Percentiles rank a stretch among this genome's conserved stretches.
These are phyloP conservation scores for Diaporthe vexans DNA, from an alignment of 2,329 filamentous ascomycete genomes.

Conservation along the genomic window DNA sequence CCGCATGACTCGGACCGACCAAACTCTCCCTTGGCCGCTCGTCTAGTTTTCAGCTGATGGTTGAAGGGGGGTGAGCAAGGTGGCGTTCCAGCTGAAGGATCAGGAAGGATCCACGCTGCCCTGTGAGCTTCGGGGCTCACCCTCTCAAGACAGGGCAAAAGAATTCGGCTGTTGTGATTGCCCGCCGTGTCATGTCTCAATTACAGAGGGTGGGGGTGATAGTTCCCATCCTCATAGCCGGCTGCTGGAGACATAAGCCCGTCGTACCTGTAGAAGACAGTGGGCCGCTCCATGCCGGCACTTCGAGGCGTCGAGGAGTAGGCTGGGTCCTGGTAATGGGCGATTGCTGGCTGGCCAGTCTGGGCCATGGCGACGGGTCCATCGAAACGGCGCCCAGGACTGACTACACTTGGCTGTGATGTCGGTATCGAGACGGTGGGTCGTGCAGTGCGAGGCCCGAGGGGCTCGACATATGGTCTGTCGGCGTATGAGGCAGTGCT, in stretches of 20 bases:
- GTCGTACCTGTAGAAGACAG: conserved; percentile 31
- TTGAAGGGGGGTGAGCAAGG: conserved; percentile 16
- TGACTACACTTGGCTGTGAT: background rate
- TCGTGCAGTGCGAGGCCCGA: conserved; percentile 8
- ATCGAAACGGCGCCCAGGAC: conserved; percentile 23
- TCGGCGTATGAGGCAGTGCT: conserved; percentile 22
- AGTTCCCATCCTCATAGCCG: conserved; percentile 36
- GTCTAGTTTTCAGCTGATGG: conserved; percentile 23
- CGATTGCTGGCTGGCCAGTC: conserved; percentile 14
- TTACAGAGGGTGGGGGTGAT: conserved; percentile 37
- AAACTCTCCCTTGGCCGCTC: background rate
- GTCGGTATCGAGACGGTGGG: background rate
- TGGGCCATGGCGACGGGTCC: conserved; percentile 33
- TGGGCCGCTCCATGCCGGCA: conserved; percentile 37
- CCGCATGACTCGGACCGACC: background rate
- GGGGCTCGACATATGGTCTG: conserved; percentile 37
- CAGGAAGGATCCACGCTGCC: conserved; percentile 11
- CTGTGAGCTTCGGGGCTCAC: background rate
- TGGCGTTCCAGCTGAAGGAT: conserved; percentile 33
- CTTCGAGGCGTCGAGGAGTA: conserved; percentile 38
- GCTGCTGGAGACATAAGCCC: background rate
- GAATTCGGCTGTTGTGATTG: background rate
- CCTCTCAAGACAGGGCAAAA: background rate
- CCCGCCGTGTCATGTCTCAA: too few species aligned
- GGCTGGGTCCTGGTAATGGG: conserved; percentile 22